Evolutionary conservation across 1,139 yeast species (phyloP).

Genomic region (Taphrina sp.): DNA sequence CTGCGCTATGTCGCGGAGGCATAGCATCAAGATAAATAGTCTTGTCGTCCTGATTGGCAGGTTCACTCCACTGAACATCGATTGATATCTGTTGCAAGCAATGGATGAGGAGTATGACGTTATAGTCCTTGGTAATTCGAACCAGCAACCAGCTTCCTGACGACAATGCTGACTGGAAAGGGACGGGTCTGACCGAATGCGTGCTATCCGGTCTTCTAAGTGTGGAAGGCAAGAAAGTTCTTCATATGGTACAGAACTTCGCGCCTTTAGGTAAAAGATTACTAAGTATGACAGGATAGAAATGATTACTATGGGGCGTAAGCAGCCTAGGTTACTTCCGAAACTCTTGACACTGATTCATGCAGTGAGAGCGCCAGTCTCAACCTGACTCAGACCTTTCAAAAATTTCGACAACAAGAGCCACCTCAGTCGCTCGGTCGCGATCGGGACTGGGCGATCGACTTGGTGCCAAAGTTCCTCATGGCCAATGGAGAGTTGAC

Average conservation of each 20-base stretch:
- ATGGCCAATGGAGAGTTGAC: conserved; percentile 99
- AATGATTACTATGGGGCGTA: conserved; percentile 91
- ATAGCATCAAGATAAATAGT: too few relatives aligned
- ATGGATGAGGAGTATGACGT: conserved; percentile 98
- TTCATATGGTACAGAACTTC: conserved; percentile 66
- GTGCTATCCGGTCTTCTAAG: conserved; percentile 89
- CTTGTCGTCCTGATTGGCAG: too few relatives aligned
- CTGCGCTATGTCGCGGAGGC: too few relatives aligned
- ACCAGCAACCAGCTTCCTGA: background rate
- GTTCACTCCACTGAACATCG: too few relatives aligned
- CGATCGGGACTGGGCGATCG: conserved; percentile 97
- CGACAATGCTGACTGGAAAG: conserved; percentile 40
- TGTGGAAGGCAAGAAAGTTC: conserved; percentile 93
- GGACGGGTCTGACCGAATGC: conserved; percentile 91
- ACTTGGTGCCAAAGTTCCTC: conserved; percentile 90
- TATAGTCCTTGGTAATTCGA: conserved; percentile 63
- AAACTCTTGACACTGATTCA: background rate
- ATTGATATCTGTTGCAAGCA: too few relatives aligned
- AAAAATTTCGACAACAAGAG: conserved; percentile 52
- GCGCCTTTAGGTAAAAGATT: too few relatives aligned
- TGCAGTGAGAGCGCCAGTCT: conserved; percentile 61
- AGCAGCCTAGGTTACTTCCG: conserved; percentile 28
- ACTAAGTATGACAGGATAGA: conserved; percentile 53
- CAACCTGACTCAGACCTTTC: conserved; percentile 53
- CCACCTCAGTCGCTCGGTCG: conserved; percentile 76